These are phyloP conservation scores for Delphinella strobiligena DNA, from an alignment of 2,329 filamentous ascomycete species.

Conservation along the genomic window DNA sequence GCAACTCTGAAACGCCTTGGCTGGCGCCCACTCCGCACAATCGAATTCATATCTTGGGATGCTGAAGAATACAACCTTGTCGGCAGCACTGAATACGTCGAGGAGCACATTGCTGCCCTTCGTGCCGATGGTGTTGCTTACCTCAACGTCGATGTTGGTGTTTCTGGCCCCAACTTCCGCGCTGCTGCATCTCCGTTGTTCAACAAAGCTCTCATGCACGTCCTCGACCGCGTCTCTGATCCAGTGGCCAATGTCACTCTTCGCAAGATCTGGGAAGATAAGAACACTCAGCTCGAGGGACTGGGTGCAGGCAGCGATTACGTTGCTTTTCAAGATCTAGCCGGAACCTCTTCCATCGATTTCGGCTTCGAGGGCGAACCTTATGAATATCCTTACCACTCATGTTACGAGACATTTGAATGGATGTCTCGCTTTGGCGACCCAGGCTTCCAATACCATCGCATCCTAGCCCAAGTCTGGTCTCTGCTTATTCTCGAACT, in stretches of 20 bases:
- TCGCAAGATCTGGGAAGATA: slow-evolving; percentile 61
- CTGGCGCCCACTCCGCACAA: slow-evolving; percentile 86
- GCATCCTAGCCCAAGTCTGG: slow-evolving; percentile 64
- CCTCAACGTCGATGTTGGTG: slow-evolving; percentile 77
- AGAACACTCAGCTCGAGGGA: slow-evolving; percentile 48
- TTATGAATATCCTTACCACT: slow-evolving; percentile 56
- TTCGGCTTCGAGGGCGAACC: slow-evolving; percentile 59
- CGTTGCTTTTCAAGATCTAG: slow-evolving; percentile 81
- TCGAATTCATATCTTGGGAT: slow-evolving; percentile 96
- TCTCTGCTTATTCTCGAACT: slow-evolving; percentile 76
- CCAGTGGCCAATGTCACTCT: slow-evolving; percentile 61
- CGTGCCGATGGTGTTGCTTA: slow-evolving; percentile 71
- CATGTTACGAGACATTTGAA: slow-evolving; percentile 80
- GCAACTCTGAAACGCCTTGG: slow-evolving; percentile 64
- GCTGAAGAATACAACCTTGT: slow-evolving; percentile 86
- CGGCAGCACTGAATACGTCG: slow-evolving; percentile 89
- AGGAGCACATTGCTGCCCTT: slow-evolving; percentile 64
- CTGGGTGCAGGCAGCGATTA: slow-evolving; percentile 72
- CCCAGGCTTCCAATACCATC: slow-evolving; percentile 67
- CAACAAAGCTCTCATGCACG: slow-evolving; percentile 55
- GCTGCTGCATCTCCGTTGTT: slow-evolving; percentile 76
- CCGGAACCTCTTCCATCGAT: slow-evolving; percentile 78
- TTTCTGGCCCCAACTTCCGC: slow-evolving; percentile 62
- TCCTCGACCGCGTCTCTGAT: slow-evolving; percentile 63
- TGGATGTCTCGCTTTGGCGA: slow-evolving; percentile 75